Percentiles rank a stretch among this genome's conserved stretches.
Evolutionary conservation across 805 yeast genomes (phyloP).

Genomic region (Middelhovenomyces tepae): DNA sequence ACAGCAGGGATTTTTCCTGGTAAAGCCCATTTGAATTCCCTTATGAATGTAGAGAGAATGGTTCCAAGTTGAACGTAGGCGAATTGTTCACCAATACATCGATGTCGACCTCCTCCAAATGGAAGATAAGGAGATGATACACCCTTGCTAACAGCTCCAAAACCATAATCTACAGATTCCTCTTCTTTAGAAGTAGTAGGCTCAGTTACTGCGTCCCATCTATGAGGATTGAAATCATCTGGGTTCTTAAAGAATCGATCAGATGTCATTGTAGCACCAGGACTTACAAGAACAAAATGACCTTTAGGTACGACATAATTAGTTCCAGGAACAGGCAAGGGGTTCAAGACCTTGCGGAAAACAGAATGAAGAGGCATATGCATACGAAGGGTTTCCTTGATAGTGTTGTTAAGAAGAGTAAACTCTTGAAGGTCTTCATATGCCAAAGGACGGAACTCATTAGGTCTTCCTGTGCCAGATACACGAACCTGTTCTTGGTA

Average conservation of each 20-base stretch:
- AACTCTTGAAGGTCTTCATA: conserved; percentile 77
- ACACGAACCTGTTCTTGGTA: conserved; percentile 65
- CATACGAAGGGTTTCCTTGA: conserved; percentile 89
- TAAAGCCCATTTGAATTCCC: conserved; percentile 68
- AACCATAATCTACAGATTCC: conserved; percentile 78
- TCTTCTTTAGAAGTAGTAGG: conserved; percentile 19
- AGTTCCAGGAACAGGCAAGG: conserved; percentile 72
- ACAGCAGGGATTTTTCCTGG: conserved; percentile 44
- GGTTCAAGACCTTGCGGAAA: conserved; percentile 79
- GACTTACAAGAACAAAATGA: conserved; percentile 83
- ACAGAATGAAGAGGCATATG: conserved; percentile 96
- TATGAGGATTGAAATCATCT: conserved; percentile 63
- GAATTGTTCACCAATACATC: conserved; percentile 98
- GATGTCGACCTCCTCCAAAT: conserved; percentile 98
- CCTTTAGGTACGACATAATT: conserved; percentile 78
- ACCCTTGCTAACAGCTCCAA: conserved; percentile 93
- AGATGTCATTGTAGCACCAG: conserved; percentile 79
- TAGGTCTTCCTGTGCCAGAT: conserved; percentile 29
- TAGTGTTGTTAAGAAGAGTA: conserved; percentile 72
- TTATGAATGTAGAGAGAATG: conserved; percentile 63
- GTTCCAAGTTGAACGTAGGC: conserved; percentile 91
- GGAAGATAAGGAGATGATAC: conserved; percentile 94
- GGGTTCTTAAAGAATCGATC: conserved; percentile 77
- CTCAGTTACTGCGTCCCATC: conserved; percentile 52
- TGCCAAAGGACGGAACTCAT: conserved; percentile 43